phyloP scores from a whole-genome alignment of 805 yeast genomes.

The Teunomyces gatunensis region DNA sequence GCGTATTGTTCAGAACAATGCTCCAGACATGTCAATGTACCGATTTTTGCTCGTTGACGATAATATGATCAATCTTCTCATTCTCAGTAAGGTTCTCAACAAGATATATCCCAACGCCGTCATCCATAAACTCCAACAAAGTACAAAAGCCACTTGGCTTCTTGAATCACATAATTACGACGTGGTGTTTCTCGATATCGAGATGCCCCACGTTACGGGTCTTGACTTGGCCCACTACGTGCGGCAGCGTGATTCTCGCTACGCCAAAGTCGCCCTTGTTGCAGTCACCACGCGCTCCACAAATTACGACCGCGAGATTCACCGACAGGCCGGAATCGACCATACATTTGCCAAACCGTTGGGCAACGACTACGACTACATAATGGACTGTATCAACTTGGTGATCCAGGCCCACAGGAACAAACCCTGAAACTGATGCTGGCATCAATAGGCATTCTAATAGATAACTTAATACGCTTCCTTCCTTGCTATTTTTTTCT shows the following conservation, averaged over 20 bases:
- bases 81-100: constrained; percentile 28
- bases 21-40: constrained; percentile 13
- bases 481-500: not conserved
- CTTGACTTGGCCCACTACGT: constrained; percentile 29
- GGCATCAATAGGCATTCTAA: not conserved
- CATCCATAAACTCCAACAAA: constrained; percentile 28
- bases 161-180: constrained; percentile 21
- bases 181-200: constrained; percentile 41
- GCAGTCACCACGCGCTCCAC: constrained; percentile 40
- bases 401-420: constrained; percentile 9
- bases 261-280: constrained; percentile 27
- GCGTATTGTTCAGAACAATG: constrained; percentile 6
- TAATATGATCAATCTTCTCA: constrained; percentile 39
- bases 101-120: constrained; percentile 34
- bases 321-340: constrained; percentile 38
- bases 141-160: constrained; percentile 23
- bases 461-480: not conserved
- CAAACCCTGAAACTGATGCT: not conserved
- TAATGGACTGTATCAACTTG: constrained; percentile 16
- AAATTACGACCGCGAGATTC: constrained; percentile 26
- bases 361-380: constrained; percentile 15
- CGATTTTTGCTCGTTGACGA: constrained; percentile 39
- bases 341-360: constrained; percentile 42
- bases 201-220: constrained; percentile 44
- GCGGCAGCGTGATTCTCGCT: constrained; percentile 7